Evolutionary conservation across 202 grass and related monocot species (phyloP), one percentile per base, ranked within the genome.

Genomic region (Cymbopogon flexuosus): DNA sequence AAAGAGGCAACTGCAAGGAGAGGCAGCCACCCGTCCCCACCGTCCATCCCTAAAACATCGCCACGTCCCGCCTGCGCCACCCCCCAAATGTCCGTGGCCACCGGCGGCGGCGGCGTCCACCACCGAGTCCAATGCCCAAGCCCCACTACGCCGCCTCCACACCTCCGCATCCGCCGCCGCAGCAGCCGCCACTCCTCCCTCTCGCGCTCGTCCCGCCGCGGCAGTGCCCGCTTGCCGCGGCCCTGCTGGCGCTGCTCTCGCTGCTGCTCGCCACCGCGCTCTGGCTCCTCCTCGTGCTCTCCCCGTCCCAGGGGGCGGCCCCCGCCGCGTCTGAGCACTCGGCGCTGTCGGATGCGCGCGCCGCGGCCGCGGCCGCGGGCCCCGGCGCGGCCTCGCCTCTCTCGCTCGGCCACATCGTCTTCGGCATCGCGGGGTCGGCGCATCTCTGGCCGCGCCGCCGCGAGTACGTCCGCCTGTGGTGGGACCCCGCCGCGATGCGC

Each of bases 401-500:
- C 68, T 64, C 81, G 45, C 78, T 94, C 33, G 61, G 59, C 80
- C 90, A 98, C 76, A 78, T 98, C 68, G 86, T 98, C 33, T 95
- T 98, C 63, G 90, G 90, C 65, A 95, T 99, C 73, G 92, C 90
- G 16, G 92, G 96, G 14, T 99, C 96, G 13, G 90, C 90, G 42
- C 86, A 93, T 59, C 90, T 99, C 70, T 99, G 92, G 96, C 92
- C 86, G 52, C 92, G 87, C 54, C 87, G 90, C 73, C 87, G 87
- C 19, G 96, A 95, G 80, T 93, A 91, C 82, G 68, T 99, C 70
- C 92, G 90, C 16, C 84, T 95, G 15, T 99, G 92, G 92, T 98
- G 96, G 92, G 86, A 88, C 39, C 88, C 96, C 21, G 30, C 79
- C 36, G 46, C 84, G 30, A 98, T 93, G 92, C 90, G 82, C 15